These are phyloP conservation scores for Eutypella sp. DNA, from an alignment of 2,329 filamentous ascomycete genomes.

Conservation along the genomic window DNA sequence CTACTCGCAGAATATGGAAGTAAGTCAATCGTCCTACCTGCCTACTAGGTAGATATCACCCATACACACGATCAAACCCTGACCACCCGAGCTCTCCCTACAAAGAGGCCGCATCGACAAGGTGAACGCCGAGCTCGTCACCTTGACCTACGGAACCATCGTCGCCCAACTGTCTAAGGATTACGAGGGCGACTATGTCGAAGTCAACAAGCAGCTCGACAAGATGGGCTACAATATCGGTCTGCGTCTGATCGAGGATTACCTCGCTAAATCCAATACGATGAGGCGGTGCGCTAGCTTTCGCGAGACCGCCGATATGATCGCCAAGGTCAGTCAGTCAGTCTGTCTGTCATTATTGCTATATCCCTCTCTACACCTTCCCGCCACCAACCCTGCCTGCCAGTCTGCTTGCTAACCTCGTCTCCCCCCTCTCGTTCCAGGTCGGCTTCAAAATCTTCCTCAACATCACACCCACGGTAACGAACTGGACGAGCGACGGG, in stretches of 20 bases:
- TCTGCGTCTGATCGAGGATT: slow-evolving; percentile 92
- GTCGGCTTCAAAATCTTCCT: slow-evolving; percentile 99
- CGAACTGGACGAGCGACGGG: slow-evolving; percentile 93
- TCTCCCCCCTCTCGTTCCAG: slow-evolving; percentile 38
- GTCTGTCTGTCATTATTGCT: background rate
- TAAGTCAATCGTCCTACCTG: slow-evolving; percentile 43
- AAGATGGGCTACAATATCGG: slow-evolving; percentile 99
- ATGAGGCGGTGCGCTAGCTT: slow-evolving; percentile 89
- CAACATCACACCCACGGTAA: slow-evolving; percentile 88
- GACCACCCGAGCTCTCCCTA: slow-evolving; percentile 4
- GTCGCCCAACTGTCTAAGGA: slow-evolving; percentile 96
- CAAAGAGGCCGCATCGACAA: slow-evolving; percentile 88
- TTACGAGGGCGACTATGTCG: slow-evolving; percentile 86
- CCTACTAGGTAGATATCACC: background rate
- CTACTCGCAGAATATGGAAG: slow-evolving; percentile 75
- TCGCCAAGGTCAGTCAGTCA: slow-evolving; percentile 63
- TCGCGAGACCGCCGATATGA: slow-evolving; percentile 93
- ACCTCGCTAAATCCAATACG: slow-evolving; percentile 89
- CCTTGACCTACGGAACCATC: slow-evolving; percentile 94
- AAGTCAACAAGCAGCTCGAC: slow-evolving; percentile 96
- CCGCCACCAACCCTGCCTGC: no score
- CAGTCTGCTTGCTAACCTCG: slow-evolving; percentile 11
- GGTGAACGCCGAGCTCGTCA: slow-evolving; percentile 95
- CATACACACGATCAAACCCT: slow-evolving; percentile 4
- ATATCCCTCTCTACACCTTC: background rate